Base-by-base conservation (phyloP, 2,329 filamentous ascomycete genomes). In the Periconia sp. region DNA sequence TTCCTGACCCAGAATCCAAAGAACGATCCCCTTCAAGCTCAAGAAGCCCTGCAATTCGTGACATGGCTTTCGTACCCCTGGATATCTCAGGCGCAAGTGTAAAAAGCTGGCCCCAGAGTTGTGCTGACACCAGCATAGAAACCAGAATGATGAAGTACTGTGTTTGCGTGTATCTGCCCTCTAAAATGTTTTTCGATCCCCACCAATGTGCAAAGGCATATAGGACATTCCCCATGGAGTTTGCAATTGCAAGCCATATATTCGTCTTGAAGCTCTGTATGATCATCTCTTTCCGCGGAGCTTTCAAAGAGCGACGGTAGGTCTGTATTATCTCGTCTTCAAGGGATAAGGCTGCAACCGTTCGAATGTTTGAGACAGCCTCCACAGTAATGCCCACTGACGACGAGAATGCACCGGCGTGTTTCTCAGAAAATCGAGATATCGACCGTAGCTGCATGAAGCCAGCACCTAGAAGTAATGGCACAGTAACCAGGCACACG, bases 161-260 rank as follows among this genome's bases (percentile, higher is more conserved):
- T n/a, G 87, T 79, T 22, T 84, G 81, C 30, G 80, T 80, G 53
- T 86, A 86, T 42, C 81, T 72, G 4, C 87, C 86, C 29, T 78
- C 75, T 37, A 84, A 79, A 46, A 91, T 88, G 50, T 84, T 82
- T 55, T 82, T 85, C 0, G 86, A 79, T 3, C 87, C 87, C 86
- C 87, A 92, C 86, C 87, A 92, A 68, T 89, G 91, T 0, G 86
- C 85, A 40, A 92, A 79, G 0, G 86, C 85, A 58, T 90, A 88
- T 18, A 89, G 81, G 36, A 88, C 76, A 57, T 86, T 87, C 15
- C 83, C 80, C 8, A 80, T 73, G 50, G 78, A 80, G 60, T 83
- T 81, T 12, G 82, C 77, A 24, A 85, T 72, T 2, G 84, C 81
- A 6, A 85, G 76, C 74, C 80, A 84, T 11, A 84, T 62, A 59